These are phyloP conservation scores for Jimgerdemannia flammicorona DNA, from an alignment of 192 early-diverging fungal genomes.

Conservation along the genomic window DNA sequence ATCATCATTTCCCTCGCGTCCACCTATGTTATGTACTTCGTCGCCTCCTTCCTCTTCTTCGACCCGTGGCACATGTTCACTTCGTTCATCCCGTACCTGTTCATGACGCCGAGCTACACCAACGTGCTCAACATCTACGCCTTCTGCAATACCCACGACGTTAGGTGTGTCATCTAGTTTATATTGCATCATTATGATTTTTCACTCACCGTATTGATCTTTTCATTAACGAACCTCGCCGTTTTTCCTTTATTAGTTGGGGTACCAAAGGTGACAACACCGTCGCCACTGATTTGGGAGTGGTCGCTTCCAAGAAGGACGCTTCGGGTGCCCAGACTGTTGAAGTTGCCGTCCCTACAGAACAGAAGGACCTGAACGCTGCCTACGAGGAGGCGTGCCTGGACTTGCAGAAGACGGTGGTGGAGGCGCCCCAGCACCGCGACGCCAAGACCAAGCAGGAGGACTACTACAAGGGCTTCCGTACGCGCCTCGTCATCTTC, in stretches of 20 bases:
- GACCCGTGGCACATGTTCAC: slow-evolving; percentile 83
- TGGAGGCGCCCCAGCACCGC: slow-evolving; percentile 47
- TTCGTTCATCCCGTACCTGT: slow-evolving; percentile 65
- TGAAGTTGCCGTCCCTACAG: slow-evolving; percentile 71
- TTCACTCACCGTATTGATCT: background rate
- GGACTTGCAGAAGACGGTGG: slow-evolving; percentile 43
- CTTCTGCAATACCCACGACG: slow-evolving; percentile 40
- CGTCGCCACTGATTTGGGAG: slow-evolving; percentile 66
- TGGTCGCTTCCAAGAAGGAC: slow-evolving; percentile 69
- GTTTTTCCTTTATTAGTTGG: slow-evolving; percentile 56
- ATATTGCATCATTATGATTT: slow-evolving; percentile 24
- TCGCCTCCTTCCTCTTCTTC: slow-evolving; percentile 59
- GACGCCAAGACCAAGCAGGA: slow-evolving; percentile 72
- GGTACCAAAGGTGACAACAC: slow-evolving; percentile 91
- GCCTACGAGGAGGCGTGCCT: slow-evolving; percentile 72
- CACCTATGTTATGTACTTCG: slow-evolving; percentile 66
- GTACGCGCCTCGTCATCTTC: slow-evolving; percentile 66
- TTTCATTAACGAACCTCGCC: background rate
- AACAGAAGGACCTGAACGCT: slow-evolving; percentile 76
- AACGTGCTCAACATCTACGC: slow-evolving; percentile 81
- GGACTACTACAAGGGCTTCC: slow-evolving; percentile 75
- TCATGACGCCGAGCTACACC: slow-evolving; percentile 70
- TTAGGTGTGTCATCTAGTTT: slow-evolving; percentile 21
- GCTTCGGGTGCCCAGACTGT: slow-evolving; percentile 68
- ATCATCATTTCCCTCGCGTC: slow-evolving; percentile 63